Evolutionary conservation across 176 grass and related monocot species (phyloP).

Genomic region (Eragrostis nindensis): DNA sequence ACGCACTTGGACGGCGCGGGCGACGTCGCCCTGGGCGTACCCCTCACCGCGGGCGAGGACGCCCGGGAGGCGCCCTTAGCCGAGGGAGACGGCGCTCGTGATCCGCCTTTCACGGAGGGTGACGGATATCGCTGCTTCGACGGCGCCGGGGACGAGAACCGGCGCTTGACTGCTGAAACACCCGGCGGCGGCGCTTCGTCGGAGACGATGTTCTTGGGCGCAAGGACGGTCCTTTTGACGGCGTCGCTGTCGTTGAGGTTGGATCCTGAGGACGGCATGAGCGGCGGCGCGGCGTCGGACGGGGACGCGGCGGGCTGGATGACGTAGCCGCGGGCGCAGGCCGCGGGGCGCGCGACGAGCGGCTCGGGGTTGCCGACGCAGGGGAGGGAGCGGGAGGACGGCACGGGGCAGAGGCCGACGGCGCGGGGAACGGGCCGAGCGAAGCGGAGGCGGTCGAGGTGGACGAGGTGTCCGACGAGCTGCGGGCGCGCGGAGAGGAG

Average conservation of each 20-base stretch:
- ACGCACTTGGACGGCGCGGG: slow-evolving; percentile 81
- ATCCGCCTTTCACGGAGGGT: no score
- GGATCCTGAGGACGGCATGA: slow-evolving; percentile 55
- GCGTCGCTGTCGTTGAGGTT: not conserved
- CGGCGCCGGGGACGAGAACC: no score
- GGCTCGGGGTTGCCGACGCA: slow-evolving; percentile 62
- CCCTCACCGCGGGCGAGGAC: slow-evolving; percentile 45
- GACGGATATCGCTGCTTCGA: no score
- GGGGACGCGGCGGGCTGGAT: slow-evolving; percentile 60
- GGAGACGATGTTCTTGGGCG: slow-evolving; percentile 46
- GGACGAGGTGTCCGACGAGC: slow-evolving; percentile 77
- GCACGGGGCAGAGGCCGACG: slow-evolving; percentile 59
- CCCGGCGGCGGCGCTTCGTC: slow-evolving; percentile 5
- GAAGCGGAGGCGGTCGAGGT: slow-evolving; percentile 78
- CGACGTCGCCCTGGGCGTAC: slow-evolving; percentile 53
- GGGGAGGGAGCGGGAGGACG: slow-evolving; percentile 53
- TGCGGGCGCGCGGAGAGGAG: slow-evolving; percentile 71
- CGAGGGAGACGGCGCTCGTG: no score
- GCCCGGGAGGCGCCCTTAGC: no score
- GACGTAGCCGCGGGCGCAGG: slow-evolving; percentile 54
- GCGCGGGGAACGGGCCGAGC: slow-evolving; percentile 71
- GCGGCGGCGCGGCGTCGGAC: slow-evolving; percentile 60
- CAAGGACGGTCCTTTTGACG: slow-evolving; percentile 10
- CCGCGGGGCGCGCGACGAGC: slow-evolving; percentile 59
- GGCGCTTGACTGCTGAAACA: slow-evolving; percentile 24